Evolutionary conservation across 208 protist genomes (phyloP), one percentile per base, ranked within the genome.

Genomic region (Trypanosoma congolense): DNA sequence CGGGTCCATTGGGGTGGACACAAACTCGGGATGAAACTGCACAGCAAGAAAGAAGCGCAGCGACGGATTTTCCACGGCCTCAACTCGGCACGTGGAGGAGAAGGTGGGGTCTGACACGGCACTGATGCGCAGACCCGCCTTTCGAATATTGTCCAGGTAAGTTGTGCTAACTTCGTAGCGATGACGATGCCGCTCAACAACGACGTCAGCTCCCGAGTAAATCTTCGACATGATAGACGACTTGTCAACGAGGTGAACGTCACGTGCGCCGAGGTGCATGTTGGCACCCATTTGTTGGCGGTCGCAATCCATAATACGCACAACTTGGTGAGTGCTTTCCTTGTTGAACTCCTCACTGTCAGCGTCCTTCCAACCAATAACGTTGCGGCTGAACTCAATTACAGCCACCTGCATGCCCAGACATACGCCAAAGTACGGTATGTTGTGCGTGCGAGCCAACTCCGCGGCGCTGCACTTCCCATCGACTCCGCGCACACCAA

Each of bases 11-110:
- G 96, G 96, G 9, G 95, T 82, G 2, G 93, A 95, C 46, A 96
- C 83, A 74, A 98, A 99, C 83, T 99, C 98, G 24, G 98, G 98
- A 60, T 99, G 98, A 77, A 93, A 99, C 74, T 99, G 97, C 55
- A 94, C 82, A 2, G 92, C 97, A 18, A 99, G 54, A 77, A 96
- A 98, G 73, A 96, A 98, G 42, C 69, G 74, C 8, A 87, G 62
- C 9, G 64, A 50, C n/a, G 77, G 79, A 21, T 82, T 48, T 64
- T 96, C 89, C 35, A 96, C 90, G 2, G 86, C 81, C 75, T 96
- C 90, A 35, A 96, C 82, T n/a, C 90, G 84, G 61, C 80, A 56
- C 50, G 97, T 85, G 59, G 85, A 93, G 29, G 97, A 92, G 28
- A 89, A 65, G 30, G 75, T 63, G 9, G 84, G 77, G 48, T 95